phyloP scores from a whole-genome alignment of 257 asterid species.

The Forsythia suspensa region DNA sequence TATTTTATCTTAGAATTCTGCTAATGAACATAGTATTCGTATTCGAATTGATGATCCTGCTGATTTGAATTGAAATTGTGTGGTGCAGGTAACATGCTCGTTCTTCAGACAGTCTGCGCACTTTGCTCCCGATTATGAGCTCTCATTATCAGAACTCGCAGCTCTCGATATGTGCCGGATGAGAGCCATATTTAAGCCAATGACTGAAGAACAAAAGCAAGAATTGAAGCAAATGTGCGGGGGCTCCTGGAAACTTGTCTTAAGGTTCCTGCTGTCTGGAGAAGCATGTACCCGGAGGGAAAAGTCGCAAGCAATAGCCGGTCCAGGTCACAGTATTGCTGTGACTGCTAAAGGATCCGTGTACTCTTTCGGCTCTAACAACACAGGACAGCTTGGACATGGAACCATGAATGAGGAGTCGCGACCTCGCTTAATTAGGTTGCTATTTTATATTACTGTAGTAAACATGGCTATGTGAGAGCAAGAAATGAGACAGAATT shows the following conservation, averaged over 20 bases:
- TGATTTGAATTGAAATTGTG: slow-evolving; percentile 47
- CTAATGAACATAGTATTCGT: slow-evolving; percentile 11
- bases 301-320: slow-evolving; percentile 95
- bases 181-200: slow-evolving; percentile 88
- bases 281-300: slow-evolving; percentile 90
- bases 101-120: slow-evolving; percentile 91
- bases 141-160: slow-evolving; percentile 94
- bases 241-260: slow-evolving; percentile 94
- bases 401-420: slow-evolving; percentile 76
- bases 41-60: slow-evolving; percentile 73
- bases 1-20: slow-evolving; percentile 9
- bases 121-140: slow-evolving; percentile 77
- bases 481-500: slow-evolving; percentile 12
- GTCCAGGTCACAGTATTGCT: slow-evolving; percentile 94
- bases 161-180: slow-evolving; percentile 96
- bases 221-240: slow-evolving; percentile 76
- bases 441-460: slow-evolving; percentile 16
- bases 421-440: slow-evolving; percentile 81
- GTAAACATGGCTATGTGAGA: neutral
- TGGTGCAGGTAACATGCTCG: slow-evolving; percentile 88
- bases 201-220: slow-evolving; percentile 61
- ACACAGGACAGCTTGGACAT: slow-evolving; percentile 91
- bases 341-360: slow-evolving; percentile 83
- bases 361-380: slow-evolving; percentile 87
- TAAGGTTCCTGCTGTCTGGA: slow-evolving; percentile 88